phyloP scores from a whole-genome alignment of 441 rosid species.

The Populus hybrid region DNA sequence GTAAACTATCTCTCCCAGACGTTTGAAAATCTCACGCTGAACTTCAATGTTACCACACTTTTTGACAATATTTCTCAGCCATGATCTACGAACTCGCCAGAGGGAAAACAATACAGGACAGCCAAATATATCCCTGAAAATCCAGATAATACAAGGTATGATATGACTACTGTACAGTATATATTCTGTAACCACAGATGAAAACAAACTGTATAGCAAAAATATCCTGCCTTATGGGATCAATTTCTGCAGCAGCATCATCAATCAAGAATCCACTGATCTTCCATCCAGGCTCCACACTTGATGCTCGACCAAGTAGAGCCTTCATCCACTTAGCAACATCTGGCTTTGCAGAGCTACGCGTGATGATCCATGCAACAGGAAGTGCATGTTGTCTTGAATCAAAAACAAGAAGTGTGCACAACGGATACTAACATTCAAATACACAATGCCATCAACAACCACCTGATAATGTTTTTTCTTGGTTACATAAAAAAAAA shows the following conservation, averaged over 20 bases:
- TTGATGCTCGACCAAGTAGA: slow-evolving; percentile 57
- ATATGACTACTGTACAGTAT: slow-evolving; percentile 15
- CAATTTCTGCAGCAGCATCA: slow-evolving; percentile 90
- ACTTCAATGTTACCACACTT: slow-evolving; percentile 66
- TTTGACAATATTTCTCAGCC: slow-evolving; percentile 83
- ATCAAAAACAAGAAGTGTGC: slow-evolving; percentile 90
- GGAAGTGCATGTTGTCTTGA: slow-evolving; percentile 97
- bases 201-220: slow-evolving; percentile 15
- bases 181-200: not conserved
- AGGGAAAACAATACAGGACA: slow-evolving; percentile 86
- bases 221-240: slow-evolving; percentile 69
- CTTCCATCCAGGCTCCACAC: slow-evolving; percentile 72
- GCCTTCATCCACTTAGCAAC: slow-evolving; percentile 90
- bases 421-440: slow-evolving; percentile 75
- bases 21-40: slow-evolving; percentile 71
- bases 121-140: slow-evolving; percentile 70
- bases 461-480: not conserved
- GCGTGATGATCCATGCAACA: slow-evolving; percentile 88
- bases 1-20: slow-evolving; percentile 62
- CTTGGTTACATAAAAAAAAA: slow-evolving; percentile 8
- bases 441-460: slow-evolving; percentile 23
- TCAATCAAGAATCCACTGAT: slow-evolving; percentile 77
- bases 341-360: slow-evolving; percentile 81
- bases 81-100: slow-evolving; percentile 93
- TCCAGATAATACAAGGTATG: slow-evolving; percentile 17